Conservation (phyloP, 352 stramenopile genomes). For the Phytophthora macrochlamydospora region DNA sequence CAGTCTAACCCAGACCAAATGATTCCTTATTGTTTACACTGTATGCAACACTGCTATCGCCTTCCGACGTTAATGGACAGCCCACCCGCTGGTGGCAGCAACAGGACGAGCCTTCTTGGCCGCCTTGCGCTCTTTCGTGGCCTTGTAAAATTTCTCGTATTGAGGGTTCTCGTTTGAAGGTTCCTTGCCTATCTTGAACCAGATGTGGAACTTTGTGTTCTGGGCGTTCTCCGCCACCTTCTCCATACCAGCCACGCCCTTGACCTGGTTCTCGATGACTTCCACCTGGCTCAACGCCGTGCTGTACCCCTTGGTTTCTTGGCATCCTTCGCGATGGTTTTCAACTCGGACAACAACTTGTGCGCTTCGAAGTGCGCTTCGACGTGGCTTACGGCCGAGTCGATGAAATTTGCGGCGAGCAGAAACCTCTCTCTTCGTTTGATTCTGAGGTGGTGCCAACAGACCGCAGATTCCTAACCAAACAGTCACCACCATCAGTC, state of each 20-base stretch:
- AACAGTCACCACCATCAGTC: too few species aligned
- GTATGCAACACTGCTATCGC: too few species aligned
- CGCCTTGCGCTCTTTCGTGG: background rate
- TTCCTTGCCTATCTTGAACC: background rate
- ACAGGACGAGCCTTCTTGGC: background rate
- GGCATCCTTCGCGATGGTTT: background rate
- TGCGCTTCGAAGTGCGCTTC: background rate
- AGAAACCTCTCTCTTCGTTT: background rate
- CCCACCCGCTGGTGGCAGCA: background rate
- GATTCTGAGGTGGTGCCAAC: background rate
- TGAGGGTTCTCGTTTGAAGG: background rate
- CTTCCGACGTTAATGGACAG: background rate
- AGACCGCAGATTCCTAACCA: too few species aligned
- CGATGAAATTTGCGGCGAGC: background rate
- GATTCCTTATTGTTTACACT: too few species aligned
- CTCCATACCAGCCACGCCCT: background rate
- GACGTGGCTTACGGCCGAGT: too few species aligned
- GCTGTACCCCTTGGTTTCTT: background rate
- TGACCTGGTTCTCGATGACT: background rate
- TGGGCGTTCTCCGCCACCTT: background rate
- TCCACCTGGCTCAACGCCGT: background rate
- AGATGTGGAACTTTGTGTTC: background rate
- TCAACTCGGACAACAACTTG: background rate
- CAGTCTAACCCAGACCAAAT: too few species aligned
- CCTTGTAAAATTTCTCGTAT: background rate